Conservation (phyloP, 1,284 basidiomycete species). For the Ganoderma meredithae region DNA sequence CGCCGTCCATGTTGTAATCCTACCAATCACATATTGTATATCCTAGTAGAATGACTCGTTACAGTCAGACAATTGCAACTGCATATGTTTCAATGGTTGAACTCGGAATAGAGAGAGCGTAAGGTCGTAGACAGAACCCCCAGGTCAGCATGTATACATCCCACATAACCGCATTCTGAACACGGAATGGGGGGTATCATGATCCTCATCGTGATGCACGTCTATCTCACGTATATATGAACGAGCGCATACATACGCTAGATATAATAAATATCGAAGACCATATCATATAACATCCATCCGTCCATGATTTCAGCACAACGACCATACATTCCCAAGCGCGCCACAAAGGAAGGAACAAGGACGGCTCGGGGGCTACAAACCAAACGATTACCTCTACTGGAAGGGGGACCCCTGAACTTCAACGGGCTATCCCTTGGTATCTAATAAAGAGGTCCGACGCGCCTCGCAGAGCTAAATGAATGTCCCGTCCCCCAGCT, state of each 20-base stretch:
- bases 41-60: neutral
- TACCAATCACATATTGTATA: neutral
- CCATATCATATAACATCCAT: slow-evolving; percentile 1
- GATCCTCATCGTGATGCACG: neutral
- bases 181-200: neutral
- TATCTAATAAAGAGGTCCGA: neutral
- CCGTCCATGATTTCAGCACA: neutral
- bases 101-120: neutral
- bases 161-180: neutral
- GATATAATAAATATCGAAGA: neutral
- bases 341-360: neutral
- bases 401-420: neutral
- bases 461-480: neutral
- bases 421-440: slow-evolving; percentile 1
- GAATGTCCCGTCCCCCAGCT: too few relatives aligned
- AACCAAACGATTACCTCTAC: neutral
- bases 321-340: neutral
- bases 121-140: neutral
- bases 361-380: neutral
- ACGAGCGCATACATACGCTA: neutral
- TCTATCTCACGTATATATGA: neutral
- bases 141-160: neutral
- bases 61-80: neutral
- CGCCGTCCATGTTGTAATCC: neutral
- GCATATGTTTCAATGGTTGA: neutral